Base-by-base conservation (phyloP, 2,329 filamentous ascomycete genomes). In the Colletotrichum chrysophilum region DNA sequence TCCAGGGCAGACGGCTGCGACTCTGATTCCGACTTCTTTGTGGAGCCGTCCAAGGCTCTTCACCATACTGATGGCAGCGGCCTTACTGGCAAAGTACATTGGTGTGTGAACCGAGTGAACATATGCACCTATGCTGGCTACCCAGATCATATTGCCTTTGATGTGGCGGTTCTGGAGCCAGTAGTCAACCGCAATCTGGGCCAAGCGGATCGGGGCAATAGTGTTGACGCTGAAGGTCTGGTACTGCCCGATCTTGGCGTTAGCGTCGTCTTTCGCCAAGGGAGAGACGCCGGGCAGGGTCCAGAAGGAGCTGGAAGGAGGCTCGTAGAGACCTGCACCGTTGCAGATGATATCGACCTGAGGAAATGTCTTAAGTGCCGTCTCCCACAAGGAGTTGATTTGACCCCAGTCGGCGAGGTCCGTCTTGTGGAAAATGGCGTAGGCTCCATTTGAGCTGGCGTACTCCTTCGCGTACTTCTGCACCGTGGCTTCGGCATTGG, bases 101-200 rank as follows among this genome's bases (percentile, higher is more conserved):
- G 82, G 83, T 0, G 82, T 80, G 12, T 79, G 76, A 8, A 84
- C 34, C 2, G 77, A 76, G 52, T 81, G 80, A 8, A 83, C n/a
- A 12, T 84, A 83, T 1, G 72, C 82, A 0, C 78, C 79, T 38
- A 84, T 28, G n/a, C 79, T 82, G 1, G 79, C 77, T 1, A 85
- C 55, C 61, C 78, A 80, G 3, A 84, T 55, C 0, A 84, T 14
- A 16, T 83, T 81, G 2, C 79, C 96, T 12, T 79, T 13, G 8
- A 80, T 66, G 16, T 52, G 2, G 14, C 71, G 71, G 52, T 82
- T 76, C 56, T 80, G 68, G 14, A 80, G 71, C 82, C 81, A 85
- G 65, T 82, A 81, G 52, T 80, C 77, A 13, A 83, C 66, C 0
- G 80, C 81, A 13, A 82, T 77, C 13, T 82, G 80, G 0, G 81